Evolutionary conservation across 176 grass and related monocot genomes (phyloP).

Genomic region (Pharus latifolius): DNA sequence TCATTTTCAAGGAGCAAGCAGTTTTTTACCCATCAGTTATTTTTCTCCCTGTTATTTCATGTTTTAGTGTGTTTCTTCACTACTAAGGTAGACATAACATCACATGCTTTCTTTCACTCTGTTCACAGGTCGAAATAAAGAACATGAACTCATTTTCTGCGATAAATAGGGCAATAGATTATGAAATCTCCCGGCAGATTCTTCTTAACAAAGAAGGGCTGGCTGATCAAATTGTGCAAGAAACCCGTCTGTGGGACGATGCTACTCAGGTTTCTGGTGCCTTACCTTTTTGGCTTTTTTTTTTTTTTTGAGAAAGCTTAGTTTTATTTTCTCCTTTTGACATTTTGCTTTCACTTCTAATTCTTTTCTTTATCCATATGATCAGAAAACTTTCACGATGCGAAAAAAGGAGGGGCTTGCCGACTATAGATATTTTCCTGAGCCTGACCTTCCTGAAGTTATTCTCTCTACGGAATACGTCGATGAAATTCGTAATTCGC

Average conservation of each 20-base stretch:
- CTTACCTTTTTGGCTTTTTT: background rate
- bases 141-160: slow-evolving; percentile 94
- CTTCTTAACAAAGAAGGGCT: slow-evolving; percentile 69
- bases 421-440: slow-evolving; percentile 96
- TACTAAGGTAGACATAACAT: background rate
- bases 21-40: background rate
- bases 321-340: background rate
- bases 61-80: background rate
- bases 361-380: slow-evolving; percentile 13
- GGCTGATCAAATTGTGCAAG: slow-evolving; percentile 84
- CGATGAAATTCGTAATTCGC: slow-evolving; percentile 49
- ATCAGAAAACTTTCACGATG: slow-evolving; percentile 95
- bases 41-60: background rate
- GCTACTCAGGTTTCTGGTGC: slow-evolving; percentile 56
- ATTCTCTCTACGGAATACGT: slow-evolving; percentile 57
- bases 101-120: slow-evolving; percentile 11
- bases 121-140: slow-evolving; percentile 77
- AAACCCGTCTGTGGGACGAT: slow-evolving; percentile 93
- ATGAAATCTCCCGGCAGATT: slow-evolving; percentile 76
- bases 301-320: too few species aligned
- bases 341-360: slow-evolving; percentile 20
- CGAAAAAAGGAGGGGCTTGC: slow-evolving; percentile 92
- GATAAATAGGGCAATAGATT: slow-evolving; percentile 88
- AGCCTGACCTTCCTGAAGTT: slow-evolving; percentile 94
- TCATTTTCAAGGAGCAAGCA: background rate